Evolutionary conservation across 2,329 filamentous ascomycete species (phyloP).

Genomic region (Huntiella abstrusa): DNA sequence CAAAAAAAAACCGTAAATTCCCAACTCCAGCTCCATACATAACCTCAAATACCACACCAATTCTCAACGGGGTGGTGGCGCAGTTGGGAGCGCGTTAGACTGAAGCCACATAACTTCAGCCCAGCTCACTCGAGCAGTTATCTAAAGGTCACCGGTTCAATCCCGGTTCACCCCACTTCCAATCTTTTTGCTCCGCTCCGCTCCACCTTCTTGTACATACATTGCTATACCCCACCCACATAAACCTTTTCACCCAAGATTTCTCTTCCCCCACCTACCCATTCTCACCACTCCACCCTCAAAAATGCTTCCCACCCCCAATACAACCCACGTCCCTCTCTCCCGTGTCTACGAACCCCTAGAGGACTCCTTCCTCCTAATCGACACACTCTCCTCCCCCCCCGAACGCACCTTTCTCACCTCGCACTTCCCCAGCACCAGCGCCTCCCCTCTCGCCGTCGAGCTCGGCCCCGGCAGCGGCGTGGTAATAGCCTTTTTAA

Average conservation of each 20-base stretch:
- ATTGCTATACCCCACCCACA: no score
- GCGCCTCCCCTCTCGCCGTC: constrained; percentile 43
- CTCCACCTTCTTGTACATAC: background rate
- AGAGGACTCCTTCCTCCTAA: constrained; percentile 85
- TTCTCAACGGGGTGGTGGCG: constrained; percentile 7
- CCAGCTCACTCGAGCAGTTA: constrained; percentile 2
- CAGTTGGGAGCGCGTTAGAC: constrained; percentile 12
- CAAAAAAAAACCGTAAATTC: background rate
- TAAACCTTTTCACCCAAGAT: background rate
- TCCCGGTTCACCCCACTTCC: constrained; percentile 11
- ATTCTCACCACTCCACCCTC: background rate
- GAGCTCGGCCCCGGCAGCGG: constrained; percentile 87
- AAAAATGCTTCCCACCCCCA: constrained; percentile 77
- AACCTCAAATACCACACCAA: background rate
- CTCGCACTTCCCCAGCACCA: constrained; percentile 31
- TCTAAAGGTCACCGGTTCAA: constrained; percentile 12
- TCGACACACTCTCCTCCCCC: constrained; percentile 68
- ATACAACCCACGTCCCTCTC: constrained; percentile 79
- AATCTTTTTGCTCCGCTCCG: background rate
- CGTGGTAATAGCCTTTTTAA: constrained; percentile 76
- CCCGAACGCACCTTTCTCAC: constrained; percentile 52
- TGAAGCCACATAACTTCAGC: constrained; percentile 11
- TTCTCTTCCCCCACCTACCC: background rate
- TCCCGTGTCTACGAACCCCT: constrained; percentile 83
- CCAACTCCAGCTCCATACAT: background rate